Conservation (phyloP, 495 filamentous ascomycete species). For the Amniculicola lignicola region DNA sequence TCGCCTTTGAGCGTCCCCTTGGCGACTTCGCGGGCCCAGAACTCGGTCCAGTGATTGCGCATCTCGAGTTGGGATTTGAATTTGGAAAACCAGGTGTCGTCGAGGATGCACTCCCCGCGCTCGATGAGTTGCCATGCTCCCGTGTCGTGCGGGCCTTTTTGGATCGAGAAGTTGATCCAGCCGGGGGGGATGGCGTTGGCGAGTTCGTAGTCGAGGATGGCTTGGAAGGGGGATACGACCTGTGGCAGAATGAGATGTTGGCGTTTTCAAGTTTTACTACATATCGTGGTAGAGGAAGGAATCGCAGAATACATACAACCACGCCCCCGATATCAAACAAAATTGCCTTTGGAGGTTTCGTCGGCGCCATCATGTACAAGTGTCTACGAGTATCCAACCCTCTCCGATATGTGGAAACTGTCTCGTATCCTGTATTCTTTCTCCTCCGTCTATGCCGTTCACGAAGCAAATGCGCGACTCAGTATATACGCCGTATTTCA, state of each 20-base stretch:
- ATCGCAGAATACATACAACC: slow-evolving; percentile 69
- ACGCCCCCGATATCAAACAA: slow-evolving; percentile 97
- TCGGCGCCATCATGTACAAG: not conserved
- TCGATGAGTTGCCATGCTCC: slow-evolving; percentile 77
- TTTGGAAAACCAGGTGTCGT: slow-evolving; percentile 66
- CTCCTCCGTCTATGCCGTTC: no score
- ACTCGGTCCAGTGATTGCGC: slow-evolving; percentile 62
- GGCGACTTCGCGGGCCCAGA: slow-evolving; percentile 40
- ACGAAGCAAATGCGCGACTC: no score
- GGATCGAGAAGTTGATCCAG: slow-evolving; percentile 90
- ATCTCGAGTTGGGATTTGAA: slow-evolving; percentile 73
- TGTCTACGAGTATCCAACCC: no score
- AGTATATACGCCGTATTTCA: no score
- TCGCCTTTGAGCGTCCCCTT: slow-evolving; percentile 6
- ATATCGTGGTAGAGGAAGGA: no score
- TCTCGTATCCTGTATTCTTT: no score
- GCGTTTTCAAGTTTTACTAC: no score
- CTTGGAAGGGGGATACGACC: slow-evolving; percentile 89
- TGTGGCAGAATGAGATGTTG: slow-evolving; percentile 37
- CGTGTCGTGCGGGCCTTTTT: slow-evolving; percentile 61
- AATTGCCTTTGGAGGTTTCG: slow-evolving; percentile 64
- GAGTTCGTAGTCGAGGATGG: slow-evolving; percentile 84
- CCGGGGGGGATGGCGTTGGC: slow-evolving; percentile 70
- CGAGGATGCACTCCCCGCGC: slow-evolving; percentile 49
- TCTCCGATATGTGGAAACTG: no score